Evolutionary conservation across 768 basidiomycete species (phyloP).

Genomic region (Lentinus tigrinus): DNA sequence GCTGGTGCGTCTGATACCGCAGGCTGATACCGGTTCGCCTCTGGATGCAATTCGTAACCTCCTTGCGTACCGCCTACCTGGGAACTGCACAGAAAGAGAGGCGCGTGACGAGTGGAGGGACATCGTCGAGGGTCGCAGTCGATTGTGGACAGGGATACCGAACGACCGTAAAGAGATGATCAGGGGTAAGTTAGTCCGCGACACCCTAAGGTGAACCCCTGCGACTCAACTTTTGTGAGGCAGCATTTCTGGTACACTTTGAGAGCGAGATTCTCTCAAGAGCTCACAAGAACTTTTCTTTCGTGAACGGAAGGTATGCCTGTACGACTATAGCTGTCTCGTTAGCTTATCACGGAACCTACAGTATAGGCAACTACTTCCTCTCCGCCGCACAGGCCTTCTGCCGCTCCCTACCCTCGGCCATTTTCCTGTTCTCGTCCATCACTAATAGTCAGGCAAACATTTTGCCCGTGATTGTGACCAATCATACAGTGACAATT

Average conservation of each 20-base stretch:
- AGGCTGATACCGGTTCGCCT: constrained; percentile 54
- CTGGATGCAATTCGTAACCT: constrained; percentile 74
- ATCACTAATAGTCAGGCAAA: constrained; percentile 77
- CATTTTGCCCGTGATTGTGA: constrained; percentile 89
- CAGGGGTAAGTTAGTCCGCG: constrained; percentile 51
- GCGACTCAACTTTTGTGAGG: not conserved
- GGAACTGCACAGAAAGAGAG: constrained; percentile 62
- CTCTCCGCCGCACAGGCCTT: constrained; percentile 86
- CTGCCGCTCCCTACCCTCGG: constrained; percentile 89
- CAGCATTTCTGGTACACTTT: constrained; percentile 92
- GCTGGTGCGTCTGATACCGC: constrained; percentile 83
- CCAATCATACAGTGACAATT: constrained; percentile 94
- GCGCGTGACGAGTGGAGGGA: constrained; percentile 91
- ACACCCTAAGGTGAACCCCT: not conserved
- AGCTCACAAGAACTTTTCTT: constrained; percentile 93
- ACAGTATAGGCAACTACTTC: constrained; percentile 87
- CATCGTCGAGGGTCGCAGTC: constrained; percentile 84
- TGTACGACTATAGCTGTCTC: constrained; percentile 36
- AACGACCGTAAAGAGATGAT: constrained; percentile 90
- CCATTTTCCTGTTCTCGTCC: constrained; percentile 91
- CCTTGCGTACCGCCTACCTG: constrained; percentile 77
- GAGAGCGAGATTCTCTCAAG: constrained; percentile 84
- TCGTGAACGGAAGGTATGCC: constrained; percentile 79
- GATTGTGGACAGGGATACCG: constrained; percentile 83
- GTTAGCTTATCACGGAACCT: constrained; percentile 17